Conservation (phyloP, 192 early-diverging fungal species). For the Glomus cerebriforme region DNA sequence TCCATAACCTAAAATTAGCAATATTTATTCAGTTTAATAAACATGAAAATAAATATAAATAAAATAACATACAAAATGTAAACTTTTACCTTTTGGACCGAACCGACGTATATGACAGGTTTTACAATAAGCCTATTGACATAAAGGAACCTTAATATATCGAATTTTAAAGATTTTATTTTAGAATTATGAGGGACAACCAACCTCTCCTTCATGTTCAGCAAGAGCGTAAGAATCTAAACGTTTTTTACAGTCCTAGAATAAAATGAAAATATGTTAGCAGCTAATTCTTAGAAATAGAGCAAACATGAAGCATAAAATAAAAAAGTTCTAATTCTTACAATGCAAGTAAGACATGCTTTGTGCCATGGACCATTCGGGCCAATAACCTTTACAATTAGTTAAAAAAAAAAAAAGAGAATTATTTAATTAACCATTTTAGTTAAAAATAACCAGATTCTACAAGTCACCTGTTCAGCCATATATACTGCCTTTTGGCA, state of each 20-base stretch:
- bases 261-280: constrained; percentile 11
- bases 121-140: constrained; percentile 57
- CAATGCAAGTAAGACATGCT: constrained; percentile 39
- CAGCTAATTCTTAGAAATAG: background rate
- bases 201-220: constrained; percentile 59
- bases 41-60: background rate
- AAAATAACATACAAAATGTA: background rate
- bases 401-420: too few relatives aligned
- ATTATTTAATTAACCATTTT: background rate
- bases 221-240: constrained; percentile 55
- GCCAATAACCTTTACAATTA: constrained; percentile 38
- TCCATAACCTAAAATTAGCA: constrained; percentile 35
- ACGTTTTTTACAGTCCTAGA: constrained; percentile 55
- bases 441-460: background rate
- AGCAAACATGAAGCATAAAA: background rate
- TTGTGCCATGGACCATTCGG: constrained; percentile 43
- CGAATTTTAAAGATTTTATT: too few relatives aligned
- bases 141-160: background rate
- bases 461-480: constrained; percentile 43
- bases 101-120: constrained; percentile 56
- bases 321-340: background rate
- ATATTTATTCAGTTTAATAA: background rate
- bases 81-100: constrained; percentile 54
- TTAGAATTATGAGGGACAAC: background rate
- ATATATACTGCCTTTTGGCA: constrained; percentile 57